A percentile compares a stretch with the other conserved stretches of the same genome.
Evolutionary conservation across 1,284 basidiomycete species (phyloP).

Genomic region (Trametes sp.): DNA sequence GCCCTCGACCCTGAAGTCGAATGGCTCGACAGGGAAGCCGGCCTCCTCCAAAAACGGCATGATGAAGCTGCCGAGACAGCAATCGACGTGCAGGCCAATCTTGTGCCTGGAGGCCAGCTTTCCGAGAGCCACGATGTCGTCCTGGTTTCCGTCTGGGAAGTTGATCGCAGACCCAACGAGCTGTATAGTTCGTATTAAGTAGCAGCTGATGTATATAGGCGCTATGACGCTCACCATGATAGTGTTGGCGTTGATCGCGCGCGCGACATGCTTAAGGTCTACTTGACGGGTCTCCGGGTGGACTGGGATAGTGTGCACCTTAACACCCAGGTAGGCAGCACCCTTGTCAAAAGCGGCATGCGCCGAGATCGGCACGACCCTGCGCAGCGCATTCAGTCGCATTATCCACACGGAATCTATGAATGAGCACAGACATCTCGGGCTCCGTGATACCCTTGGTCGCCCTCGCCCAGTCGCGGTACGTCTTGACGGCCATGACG

Average conservation of each 20-base stretch:
- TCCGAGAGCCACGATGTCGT: slow-evolving; percentile 87
- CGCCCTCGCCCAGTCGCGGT: slow-evolving; percentile 90
- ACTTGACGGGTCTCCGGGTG: slow-evolving; percentile 84
- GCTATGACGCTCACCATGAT: slow-evolving; percentile 63
- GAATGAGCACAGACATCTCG: slow-evolving; percentile 75
- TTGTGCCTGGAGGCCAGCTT: slow-evolving; percentile 80
- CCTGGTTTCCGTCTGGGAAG: slow-evolving; percentile 91
- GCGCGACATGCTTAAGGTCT: slow-evolving; percentile 76
- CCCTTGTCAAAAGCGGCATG: slow-evolving; percentile 98
- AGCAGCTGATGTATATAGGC: not conserved
- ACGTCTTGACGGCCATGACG: slow-evolving; percentile 92
- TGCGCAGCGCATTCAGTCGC: slow-evolving; percentile 44
- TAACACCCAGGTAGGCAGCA: slow-evolving; percentile 90
- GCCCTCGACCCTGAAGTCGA: slow-evolving; percentile 91
- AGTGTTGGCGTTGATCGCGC: slow-evolving; percentile 88
- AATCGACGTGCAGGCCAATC: slow-evolving; percentile 92
- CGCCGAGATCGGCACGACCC: slow-evolving; percentile 85
- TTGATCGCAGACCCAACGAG: slow-evolving; percentile 92
- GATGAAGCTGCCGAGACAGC: slow-evolving; percentile 93
- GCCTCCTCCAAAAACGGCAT: slow-evolving; percentile 84
- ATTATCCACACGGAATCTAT: not conserved
- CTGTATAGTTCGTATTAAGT: slow-evolving; percentile 38
- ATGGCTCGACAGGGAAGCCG: slow-evolving; percentile 53
- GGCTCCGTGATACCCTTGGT: slow-evolving; percentile 91
- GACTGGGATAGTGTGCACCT: slow-evolving; percentile 90